Conservation (phyloP, 208 protist genomes). For the Trypanosoma cruzi region DNA sequence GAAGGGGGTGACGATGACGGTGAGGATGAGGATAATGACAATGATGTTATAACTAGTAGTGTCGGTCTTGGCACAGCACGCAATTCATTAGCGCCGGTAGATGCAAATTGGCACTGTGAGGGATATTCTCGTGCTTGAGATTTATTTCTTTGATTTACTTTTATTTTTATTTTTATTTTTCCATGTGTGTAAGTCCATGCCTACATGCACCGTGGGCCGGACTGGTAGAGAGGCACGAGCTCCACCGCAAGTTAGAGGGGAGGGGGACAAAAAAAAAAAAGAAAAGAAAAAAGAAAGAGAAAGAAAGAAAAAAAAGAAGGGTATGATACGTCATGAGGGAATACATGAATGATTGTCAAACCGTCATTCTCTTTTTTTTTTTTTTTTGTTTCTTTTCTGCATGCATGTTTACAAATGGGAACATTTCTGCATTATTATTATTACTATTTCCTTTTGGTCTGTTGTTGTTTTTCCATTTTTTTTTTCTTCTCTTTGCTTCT, state of each 20-base stretch:
- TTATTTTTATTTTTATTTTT: slow-evolving; percentile 5
- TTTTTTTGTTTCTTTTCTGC: too few relatives aligned
- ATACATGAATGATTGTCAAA: too few relatives aligned
- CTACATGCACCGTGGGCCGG: background rate
- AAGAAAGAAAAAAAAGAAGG: too few relatives aligned
- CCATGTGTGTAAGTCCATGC: background rate
- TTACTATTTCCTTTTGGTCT: too few relatives aligned
- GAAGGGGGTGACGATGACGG: slow-evolving; percentile 9
- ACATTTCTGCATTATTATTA: too few relatives aligned
- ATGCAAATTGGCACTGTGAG: background rate
- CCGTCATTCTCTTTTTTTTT: too few relatives aligned
- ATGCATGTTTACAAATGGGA: too few relatives aligned
- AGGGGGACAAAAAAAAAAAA: background rate
- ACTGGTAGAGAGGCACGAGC: background rate
- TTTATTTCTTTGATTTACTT: background rate
- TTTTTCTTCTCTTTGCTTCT: slow-evolving; percentile 12
- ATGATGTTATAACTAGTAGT: background rate
- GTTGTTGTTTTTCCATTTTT: background rate
- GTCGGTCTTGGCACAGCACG: background rate
- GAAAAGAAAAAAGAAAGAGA: background rate
- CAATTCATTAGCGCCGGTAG: background rate
- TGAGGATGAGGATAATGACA: slow-evolving; percentile 7
- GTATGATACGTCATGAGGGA: too few relatives aligned
- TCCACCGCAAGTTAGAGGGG: background rate
- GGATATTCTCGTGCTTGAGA: background rate